Base-by-base conservation (phyloP, 176 grass and related monocot genomes). In the Oryza australiensis region DNA sequence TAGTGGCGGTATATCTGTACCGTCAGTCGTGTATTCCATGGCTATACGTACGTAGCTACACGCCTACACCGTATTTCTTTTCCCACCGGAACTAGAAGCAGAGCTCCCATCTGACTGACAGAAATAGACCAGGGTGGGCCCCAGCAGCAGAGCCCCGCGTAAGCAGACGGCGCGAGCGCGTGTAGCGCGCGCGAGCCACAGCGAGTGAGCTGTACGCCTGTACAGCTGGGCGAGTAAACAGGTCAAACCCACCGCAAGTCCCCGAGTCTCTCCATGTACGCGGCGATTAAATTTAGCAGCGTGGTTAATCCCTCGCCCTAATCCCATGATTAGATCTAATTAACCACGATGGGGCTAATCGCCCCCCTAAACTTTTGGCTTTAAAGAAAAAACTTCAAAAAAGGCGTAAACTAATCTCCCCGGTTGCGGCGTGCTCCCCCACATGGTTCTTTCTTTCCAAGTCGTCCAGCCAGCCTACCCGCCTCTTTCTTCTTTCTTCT, bases 341-440 rank as follows among this genome's bases (percentile, higher is more conserved):
- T 70, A 76, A 75, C 48, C 60, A 68, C 14, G 22, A 66, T 18
- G 72, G 26, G 15, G 8, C 3, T 60, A 60, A 60, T 55, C 51
- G 20, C 18, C 14, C 14, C 49, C 92, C 90, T 83, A 79, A 85
- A 83, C 85, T 90, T 88, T 92, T 83, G 90, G 87, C 90, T 95
- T 95, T 95, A 40, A 75, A 85, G 62, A 87, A 38, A 80, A 51
- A 53, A 53, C 3, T 49, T 74, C 13, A 70, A 72, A 62, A 45
- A 57, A 65, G 62, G 88, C 43, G 12, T 92, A 92, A 88, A 81
- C 70, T 90, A 95, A 90, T 80, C 70, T 82, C 80, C 84, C 35
- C 64, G 28, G 77, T 92, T 86, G 87, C 85, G 93, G 78, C 87
- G 85, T 92, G 87, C 87, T 92, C 87, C 87, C 87, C 86, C 87